Evolutionary conservation across 805 yeast genomes (phyloP), one percentile per base, ranked within the genome.

Genomic region (Tetrapisispora taiwanensis): DNA sequence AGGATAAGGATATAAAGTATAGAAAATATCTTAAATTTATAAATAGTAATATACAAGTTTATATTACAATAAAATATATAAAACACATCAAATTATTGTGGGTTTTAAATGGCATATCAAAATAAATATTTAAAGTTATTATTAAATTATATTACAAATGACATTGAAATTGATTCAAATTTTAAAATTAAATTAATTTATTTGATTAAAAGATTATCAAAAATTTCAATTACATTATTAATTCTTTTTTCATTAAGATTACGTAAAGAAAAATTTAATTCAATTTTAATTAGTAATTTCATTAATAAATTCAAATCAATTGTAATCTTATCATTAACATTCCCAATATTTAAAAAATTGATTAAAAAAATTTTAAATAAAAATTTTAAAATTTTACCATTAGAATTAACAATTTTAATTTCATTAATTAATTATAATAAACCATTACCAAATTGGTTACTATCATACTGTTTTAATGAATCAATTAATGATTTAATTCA

Each of bases 221-320:
- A 27, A 17, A 15, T 40, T 15, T 24, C 36, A 4, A 32, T 3
- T 10, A 15, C 31, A 12, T 20, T 34, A 8, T 31, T 14, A 2
- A n/a, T 40, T 10, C 3, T 32, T 15, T 15, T 40, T 27, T 10
- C 32, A 17, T 22, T 40, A 30, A 40, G 32, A 18, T 26, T 32
- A 17, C 30, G 36, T 17, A 39, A 40, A 18, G n/a, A 37, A 17
- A 37, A 27, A 17, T 15, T 37, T 10, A 10, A 24, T 9, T 7
- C 8, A 15, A 2, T 6, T 12, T 8, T 37, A 4, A 95, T 58
- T 63, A 78, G 15, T 75, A 67, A 41, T 48, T 7, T 7, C 9
- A 14, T 38, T 3, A 19, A 30, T 9, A 38, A 19, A n/a, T 19
- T 13, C 14, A 15, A 15, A 12, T 9, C 33, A 12, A 3, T 30